Evolutionary conservation across 2,329 filamentous ascomycete species (phyloP).

Genomic region (Septoria linicola): DNA sequence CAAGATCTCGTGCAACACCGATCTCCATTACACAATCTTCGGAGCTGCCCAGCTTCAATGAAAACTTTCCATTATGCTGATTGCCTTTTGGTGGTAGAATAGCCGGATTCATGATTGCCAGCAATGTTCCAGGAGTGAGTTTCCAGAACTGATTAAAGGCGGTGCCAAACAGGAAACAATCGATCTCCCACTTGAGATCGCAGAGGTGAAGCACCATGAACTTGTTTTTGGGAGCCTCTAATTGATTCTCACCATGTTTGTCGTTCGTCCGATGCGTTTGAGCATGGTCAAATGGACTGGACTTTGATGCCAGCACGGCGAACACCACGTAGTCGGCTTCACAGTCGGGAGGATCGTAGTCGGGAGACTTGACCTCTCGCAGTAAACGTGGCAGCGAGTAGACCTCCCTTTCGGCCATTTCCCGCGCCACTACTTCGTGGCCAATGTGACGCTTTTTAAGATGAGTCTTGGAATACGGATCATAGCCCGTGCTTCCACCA

Average conservation of each 20-base stretch:
- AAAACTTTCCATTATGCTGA: conserved; percentile 78
- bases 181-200: conserved; percentile 85
- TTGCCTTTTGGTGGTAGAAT: conserved; percentile 83
- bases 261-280: conserved; percentile 46
- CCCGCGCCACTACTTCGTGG: conserved; percentile 74
- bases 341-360: conserved; percentile 75
- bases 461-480: conserved; percentile 82
- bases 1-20: conserved; percentile 78
- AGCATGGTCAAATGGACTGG: conserved; percentile 68
- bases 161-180: conserved; percentile 86
- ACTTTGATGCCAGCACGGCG: conserved; percentile 84
- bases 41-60: conserved; percentile 78
- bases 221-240: conserved; percentile 63
- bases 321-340: conserved; percentile 89
- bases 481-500: conserved; percentile 59
- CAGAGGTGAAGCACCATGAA: conserved; percentile 91
- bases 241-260: conserved; percentile 48
- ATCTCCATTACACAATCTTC: conserved; percentile 89
- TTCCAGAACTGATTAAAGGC: conserved; percentile 95
- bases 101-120: conserved; percentile 87
- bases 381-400: conserved; percentile 79
- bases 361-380: conserved; percentile 74
- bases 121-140: conserved; percentile 81
- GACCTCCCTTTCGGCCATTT: conserved; percentile 72
- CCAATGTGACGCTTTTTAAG: conserved; percentile 80